A percentile compares a stretch with the other conserved stretches of the same genome.
Evolutionary conservation across 2,329 filamentous ascomycete species (phyloP).

Genomic region (Penicillium sp.): DNA sequence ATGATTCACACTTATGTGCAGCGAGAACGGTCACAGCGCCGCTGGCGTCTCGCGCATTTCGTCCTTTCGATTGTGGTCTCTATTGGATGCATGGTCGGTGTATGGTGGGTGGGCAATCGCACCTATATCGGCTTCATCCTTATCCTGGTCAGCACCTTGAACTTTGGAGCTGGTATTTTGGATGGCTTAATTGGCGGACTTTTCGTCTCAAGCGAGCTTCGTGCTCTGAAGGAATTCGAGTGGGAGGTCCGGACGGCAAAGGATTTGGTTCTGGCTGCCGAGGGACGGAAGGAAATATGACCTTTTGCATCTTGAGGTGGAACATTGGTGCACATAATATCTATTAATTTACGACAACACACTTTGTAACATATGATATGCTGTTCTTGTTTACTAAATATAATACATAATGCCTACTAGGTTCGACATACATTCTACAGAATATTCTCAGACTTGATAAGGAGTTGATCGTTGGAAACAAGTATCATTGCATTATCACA

Average conservation of each 20-base stretch:
- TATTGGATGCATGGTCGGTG: constrained; percentile 72
- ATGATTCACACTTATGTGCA: constrained; percentile 67
- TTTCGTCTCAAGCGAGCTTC: constrained; percentile 81
- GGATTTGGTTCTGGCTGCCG: constrained; percentile 21
- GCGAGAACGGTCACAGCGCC: constrained; percentile 72
- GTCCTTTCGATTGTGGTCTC: constrained; percentile 64
- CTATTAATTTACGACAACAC: neutral
- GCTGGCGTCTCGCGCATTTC: constrained; percentile 74
- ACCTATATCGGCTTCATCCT: constrained; percentile 79
- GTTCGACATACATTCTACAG: neutral
- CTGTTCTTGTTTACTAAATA: neutral
- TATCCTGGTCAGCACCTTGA: constrained; percentile 75
- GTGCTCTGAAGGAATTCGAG: constrained; percentile 84
- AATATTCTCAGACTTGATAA: neutral
- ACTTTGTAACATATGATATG: neutral
- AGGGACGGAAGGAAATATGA: neutral
- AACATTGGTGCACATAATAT: neutral
- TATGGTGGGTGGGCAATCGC: constrained; percentile 75
- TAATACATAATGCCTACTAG: neutral
- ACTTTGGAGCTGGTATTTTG: constrained; percentile 71
- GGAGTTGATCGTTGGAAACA: neutral
- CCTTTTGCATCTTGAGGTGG: neutral
- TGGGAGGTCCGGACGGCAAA: constrained; percentile 81
- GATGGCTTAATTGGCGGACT: constrained; percentile 84
- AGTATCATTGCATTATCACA: constrained; percentile 1